Evolutionary conservation across 2,329 filamentous ascomycete species (phyloP), one percentile per base, ranked within the genome.

Genomic region (Aspergillus luchuensis): DNA sequence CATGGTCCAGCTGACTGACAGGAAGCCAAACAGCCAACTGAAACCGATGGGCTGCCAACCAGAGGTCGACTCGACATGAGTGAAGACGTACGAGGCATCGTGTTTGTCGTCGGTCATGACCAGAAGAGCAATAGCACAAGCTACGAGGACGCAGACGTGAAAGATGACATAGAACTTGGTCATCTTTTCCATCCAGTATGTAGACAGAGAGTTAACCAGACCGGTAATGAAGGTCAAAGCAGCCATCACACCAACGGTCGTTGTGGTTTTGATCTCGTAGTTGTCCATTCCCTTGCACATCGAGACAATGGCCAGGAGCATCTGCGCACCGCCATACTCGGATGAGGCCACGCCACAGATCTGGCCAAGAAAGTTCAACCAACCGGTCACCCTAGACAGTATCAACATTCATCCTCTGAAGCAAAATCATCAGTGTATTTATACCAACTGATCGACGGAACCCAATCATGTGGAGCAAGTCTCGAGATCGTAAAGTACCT

Each of bases 101-200:
- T 56, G 39, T 25, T 56, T 56, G 11, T 56, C 43, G 23, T 56
- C 53, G 1, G 53, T 56, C 53, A 47, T 21, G 8, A 36, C 53
- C 25, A 56, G 39, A 23, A 56, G 39, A 7, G 53, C 53, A 19
- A 56, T 56, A 5, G 39, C 45, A 25, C 53, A 56, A 11, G 53
- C 41, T 4, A 56, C 39, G 7, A 56, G 39, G 21, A 56, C n/a
- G 23, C 25, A 19, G 53, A 56, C 39, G 13, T 56, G 53, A 10
- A 56, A 56, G 17, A 56, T 47, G n/a, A 56, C 53, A 47, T 56
- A 56, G 5, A 56, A 56, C 6, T 56, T 56, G 39, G 53, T 56
- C 19, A 56, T 56, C 41, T 56, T 56, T 17, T 56, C 53, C 39
- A 56, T 56, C 53, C 53, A 56, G 25, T 45, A 56, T 6, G 53